phyloP scores from a whole-genome alignment of 352 stramenopile species.

The Globisporangium takayamanum region DNA sequence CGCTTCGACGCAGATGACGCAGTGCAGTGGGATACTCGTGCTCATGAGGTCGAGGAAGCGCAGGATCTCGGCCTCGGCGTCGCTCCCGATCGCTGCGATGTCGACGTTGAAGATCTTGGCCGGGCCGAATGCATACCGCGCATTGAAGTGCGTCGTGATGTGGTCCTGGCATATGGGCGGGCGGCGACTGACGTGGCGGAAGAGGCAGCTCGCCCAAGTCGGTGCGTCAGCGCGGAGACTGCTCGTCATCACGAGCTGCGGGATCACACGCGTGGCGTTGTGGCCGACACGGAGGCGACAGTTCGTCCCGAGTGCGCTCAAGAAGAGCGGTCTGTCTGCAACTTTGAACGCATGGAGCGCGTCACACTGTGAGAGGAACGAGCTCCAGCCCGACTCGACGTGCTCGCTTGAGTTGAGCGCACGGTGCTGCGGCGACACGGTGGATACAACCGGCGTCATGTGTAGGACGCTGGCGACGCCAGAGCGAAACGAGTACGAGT shows the following conservation, averaged over 20 bases:
- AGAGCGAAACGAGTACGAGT: slow-evolving; percentile 14
- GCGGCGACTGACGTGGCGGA: slow-evolving; percentile 11
- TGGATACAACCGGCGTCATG: slow-evolving; percentile 3
- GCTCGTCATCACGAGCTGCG: slow-evolving; percentile 18
- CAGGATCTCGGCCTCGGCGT: slow-evolving; percentile 15
- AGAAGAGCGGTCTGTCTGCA: slow-evolving; percentile 14
- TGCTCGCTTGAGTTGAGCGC: slow-evolving; percentile 4
- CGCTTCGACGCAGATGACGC: slow-evolving; percentile 15
- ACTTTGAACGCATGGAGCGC: slow-evolving; percentile 11
- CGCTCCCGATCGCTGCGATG: slow-evolving; percentile 1
- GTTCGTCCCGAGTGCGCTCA: slow-evolving; percentile 15
- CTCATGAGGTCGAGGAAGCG: slow-evolving; percentile 16
- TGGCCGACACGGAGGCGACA: slow-evolving; percentile 8
- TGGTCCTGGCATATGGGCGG: slow-evolving; percentile 15
- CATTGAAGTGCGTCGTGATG: slow-evolving; percentile 14
- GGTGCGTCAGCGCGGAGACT: slow-evolving; percentile 18
- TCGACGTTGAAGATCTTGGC: neutral
- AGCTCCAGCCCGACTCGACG: slow-evolving; percentile 15
- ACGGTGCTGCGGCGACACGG: neutral
- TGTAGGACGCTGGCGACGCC: slow-evolving; percentile 14
- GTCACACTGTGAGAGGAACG: slow-evolving; percentile 18
- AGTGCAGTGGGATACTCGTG: slow-evolving; percentile 12
- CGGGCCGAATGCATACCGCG: slow-evolving; percentile 11
- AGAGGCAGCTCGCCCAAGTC: slow-evolving; percentile 17
- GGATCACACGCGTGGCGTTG: slow-evolving; percentile 9